Percentiles rank a stretch among this genome's conserved stretches.
These are phyloP conservation scores for Cardamine occulta DNA, from an alignment of 345 rosid genomes.

Conservation along the genomic window DNA sequence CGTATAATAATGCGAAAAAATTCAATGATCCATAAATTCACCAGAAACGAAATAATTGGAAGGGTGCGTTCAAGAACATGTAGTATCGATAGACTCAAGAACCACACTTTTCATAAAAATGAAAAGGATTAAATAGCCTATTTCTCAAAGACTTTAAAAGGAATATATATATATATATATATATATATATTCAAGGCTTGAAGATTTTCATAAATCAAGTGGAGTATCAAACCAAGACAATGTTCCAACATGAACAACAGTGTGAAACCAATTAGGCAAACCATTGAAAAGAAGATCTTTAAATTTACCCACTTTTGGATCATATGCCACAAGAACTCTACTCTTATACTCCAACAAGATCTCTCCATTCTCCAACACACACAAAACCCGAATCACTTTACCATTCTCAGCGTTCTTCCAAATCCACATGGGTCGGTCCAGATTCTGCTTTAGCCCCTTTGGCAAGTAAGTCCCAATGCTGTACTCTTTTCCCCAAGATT, in stretches of 20 bases:
- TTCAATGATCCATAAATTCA: not conserved
- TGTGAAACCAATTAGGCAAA: conserved; percentile 75
- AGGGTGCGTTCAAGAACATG: conserved; percentile 28
- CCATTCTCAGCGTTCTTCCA: conserved; percentile 56
- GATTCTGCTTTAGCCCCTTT: conserved; percentile 64
- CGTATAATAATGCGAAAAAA: not conserved
- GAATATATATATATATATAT: not conserved
- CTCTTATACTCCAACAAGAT: conserved; percentile 81
- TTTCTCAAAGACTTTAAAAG: not conserved
- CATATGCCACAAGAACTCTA: conserved; percentile 67
- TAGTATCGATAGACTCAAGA: not conserved
- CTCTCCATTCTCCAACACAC: conserved; percentile 68
- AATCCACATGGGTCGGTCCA: conserved; percentile 54
- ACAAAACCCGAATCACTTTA: conserved; percentile 59
- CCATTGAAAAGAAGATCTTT: conserved; percentile 64
- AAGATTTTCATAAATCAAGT: conserved; percentile 29
- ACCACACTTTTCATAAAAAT: not conserved
- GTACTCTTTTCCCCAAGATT: conserved; percentile 72
- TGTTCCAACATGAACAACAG: conserved; percentile 70
- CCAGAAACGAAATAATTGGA: conserved; percentile 1
- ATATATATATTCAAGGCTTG: not conserved
- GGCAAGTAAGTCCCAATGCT: conserved; percentile 73
- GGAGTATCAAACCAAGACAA: conserved; percentile 68
- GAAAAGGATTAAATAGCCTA: not conserved
- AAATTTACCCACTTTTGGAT: conserved; percentile 63